Base-by-base conservation (phyloP, 2,329 filamentous ascomycete genomes). In the Talaromyces pinophilus region DNA sequence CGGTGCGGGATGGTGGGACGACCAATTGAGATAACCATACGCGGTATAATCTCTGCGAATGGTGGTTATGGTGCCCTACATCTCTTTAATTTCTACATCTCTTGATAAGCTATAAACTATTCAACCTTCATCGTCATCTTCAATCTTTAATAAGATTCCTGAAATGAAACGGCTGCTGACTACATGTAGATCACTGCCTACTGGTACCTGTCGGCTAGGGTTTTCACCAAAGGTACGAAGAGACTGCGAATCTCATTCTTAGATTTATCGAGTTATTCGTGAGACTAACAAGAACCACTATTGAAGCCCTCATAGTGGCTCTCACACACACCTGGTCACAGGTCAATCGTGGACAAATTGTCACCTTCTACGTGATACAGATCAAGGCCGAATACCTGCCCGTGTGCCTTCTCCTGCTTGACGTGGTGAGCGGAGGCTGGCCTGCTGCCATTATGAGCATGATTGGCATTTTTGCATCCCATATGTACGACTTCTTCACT, bases 401-500 rank as follows among this genome's bases (percentile, higher is more conserved):
- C 2, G 91, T 89, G 75, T 89, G 90, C 69, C 91, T 96, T 85
- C 85, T 98, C 54, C 78, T 88, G 17, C 81, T 92, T 72, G 90
- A 90, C 11, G 83, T 96, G 25, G 81, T 98, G 63, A 86, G 91
- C 75, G 83, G 80, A 5, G 89, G 89, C 11, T 83, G 84, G 42
- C 71, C 77, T 2, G 80, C 79, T 19, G 85, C 91, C 11, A 75
- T 91, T 65, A 73, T 88, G 3, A 88, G 96, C 74, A 78, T 87
- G 4, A 91, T 87, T 40, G 95, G 95, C n/a, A 83, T 99, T 11
- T 70, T 96, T 52, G 92, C 93, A 13, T 93, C 93, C 4, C 95
- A 99, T 77, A 74, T 95, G 22, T 96, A 92, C 79, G 92, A 98
- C 76, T 99, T 98, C 75, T 78, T 97, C 60, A 92, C 91, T 1